phyloP scores from a whole-genome alignment of 2,329 filamentous ascomycete genomes.

The Sporothrix brasiliensis region DNA sequence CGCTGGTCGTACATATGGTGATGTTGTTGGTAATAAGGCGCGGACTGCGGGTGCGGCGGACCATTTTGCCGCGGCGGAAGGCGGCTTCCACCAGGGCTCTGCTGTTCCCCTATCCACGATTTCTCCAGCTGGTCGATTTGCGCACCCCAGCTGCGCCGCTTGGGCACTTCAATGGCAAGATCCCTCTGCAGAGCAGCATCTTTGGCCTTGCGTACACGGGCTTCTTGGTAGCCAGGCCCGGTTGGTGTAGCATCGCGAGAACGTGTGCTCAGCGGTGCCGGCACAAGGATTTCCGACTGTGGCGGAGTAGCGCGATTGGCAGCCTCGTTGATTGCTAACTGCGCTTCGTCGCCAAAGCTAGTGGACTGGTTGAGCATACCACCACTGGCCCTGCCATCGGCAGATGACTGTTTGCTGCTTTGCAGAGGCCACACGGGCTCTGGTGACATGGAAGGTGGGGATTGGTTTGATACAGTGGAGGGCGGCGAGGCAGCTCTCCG shows the following conservation, averaged over 20 bases:
- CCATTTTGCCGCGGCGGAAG: not conserved
- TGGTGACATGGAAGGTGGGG: constrained; percentile 9
- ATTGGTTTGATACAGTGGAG: constrained; percentile 22
- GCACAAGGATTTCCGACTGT: not conserved
- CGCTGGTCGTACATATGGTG: constrained; percentile 1
- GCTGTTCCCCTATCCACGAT: constrained; percentile 41
- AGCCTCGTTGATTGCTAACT: not conserved
- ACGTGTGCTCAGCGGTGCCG: not conserved
- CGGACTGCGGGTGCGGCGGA: not conserved
- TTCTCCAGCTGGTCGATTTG: constrained; percentile 50
- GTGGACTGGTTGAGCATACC: not conserved
- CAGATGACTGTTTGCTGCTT: not conserved
- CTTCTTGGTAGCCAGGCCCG: not conserved
- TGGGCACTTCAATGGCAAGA: constrained; percentile 50
- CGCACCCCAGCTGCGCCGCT: constrained; percentile 54
- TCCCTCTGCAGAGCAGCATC: constrained; percentile 33
- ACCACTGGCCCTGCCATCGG: not conserved
- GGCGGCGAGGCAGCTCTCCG: constrained; percentile 5
- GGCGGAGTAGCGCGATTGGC: not conserved
- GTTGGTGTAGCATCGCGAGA: not conserved
- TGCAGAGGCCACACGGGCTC: constrained; percentile 23
- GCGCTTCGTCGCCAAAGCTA: constrained; percentile 10
- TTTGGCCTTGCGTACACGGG: constrained; percentile 23
- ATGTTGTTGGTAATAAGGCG: constrained; percentile 4
- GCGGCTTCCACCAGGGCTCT: constrained; percentile 13